A percentile compares a stretch with the other conserved stretches of the same genome.
These are phyloP conservation scores for Histomonas meleagridis DNA, from an alignment of 208 protist species.

Conservation along the genomic window DNA sequence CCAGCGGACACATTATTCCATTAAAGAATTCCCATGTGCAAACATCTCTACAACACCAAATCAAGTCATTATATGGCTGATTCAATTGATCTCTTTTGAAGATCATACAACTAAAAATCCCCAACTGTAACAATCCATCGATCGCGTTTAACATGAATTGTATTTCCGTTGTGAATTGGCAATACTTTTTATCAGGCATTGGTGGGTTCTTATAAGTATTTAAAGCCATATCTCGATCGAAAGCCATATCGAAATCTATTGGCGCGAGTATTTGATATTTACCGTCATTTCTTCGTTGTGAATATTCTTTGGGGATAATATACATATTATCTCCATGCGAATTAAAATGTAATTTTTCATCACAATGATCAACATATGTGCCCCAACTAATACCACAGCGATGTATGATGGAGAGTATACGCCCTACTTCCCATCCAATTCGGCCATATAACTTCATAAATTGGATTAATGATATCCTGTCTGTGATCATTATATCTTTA, in stretches of 20 bases:
- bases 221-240: neutral
- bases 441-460: neutral
- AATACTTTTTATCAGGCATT: neutral
- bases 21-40: too few species aligned
- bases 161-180: too few species aligned
- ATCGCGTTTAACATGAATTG: too few species aligned
- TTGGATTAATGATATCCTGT: neutral
- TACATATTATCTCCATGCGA: neutral
- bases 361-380: neutral
- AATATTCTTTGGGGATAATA: neutral
- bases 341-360: neutral
- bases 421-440: neutral
- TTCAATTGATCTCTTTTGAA: too few species aligned
- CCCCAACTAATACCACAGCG: neutral
- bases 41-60: too few species aligned
- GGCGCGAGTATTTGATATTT: neutral
- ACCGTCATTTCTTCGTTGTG: neutral
- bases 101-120: too few species aligned
- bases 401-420: neutral
- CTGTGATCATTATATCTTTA: too few species aligned
- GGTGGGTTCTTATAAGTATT: neutral
- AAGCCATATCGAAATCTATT: conserved; percentile 20
- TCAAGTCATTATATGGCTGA: too few species aligned
- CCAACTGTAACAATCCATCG: too few species aligned
- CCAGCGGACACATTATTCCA: too few species aligned